Evolutionary conservation across 2,329 filamentous ascomycete genomes (phyloP), one percentile per base, ranked within the genome.

Genomic region (Fusarium armeniacum): DNA sequence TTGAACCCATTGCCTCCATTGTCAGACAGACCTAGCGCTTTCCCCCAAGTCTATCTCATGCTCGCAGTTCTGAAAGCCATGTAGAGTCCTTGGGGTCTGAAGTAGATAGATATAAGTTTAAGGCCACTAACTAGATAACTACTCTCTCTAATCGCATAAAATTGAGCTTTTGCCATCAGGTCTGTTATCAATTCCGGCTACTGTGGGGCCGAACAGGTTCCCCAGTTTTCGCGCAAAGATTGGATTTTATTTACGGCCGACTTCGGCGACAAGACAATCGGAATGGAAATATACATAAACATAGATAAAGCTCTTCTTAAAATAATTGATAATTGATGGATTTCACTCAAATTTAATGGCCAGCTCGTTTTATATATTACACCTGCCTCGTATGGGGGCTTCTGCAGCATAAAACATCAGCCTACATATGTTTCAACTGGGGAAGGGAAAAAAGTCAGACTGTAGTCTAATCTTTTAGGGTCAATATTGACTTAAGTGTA

Each of bases 181-280:
- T 51, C 24, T 28, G 32, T 35, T 40, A 40, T 40, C 24, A 10
- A 24, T 49, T 64, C 32, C 61, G 36, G 58, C 59, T 41, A 44
- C 20, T 58, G 50, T 57, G 50, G 61, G 36, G 50, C 61, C 49
- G 58, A 8, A 5, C 3, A 50, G 58, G 72, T 20, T 20, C 72
- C 65, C 58, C 58, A 20, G 57, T 40, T 35, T 36, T 51, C 12
- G 11, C 18, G 36, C 36, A 20, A 38, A 38, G 18, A 38, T 16
- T 36, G 11, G 18, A 12, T 51, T 40, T n/a, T 20, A 38, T n/a
- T 26, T 8, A n/a, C 32, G 26, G 43, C 70, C 67, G 65, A 45
- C 47, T 67, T 74, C 68, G 68, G 68, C 59, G 57, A 65, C 72
- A 50, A 63, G 20, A 28, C 49, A 62, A 61, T 46, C 32, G 30